These are phyloP conservation scores for Eimeria brunetti DNA, from an alignment of 169 alveolate species.

Conservation along the genomic window DNA sequence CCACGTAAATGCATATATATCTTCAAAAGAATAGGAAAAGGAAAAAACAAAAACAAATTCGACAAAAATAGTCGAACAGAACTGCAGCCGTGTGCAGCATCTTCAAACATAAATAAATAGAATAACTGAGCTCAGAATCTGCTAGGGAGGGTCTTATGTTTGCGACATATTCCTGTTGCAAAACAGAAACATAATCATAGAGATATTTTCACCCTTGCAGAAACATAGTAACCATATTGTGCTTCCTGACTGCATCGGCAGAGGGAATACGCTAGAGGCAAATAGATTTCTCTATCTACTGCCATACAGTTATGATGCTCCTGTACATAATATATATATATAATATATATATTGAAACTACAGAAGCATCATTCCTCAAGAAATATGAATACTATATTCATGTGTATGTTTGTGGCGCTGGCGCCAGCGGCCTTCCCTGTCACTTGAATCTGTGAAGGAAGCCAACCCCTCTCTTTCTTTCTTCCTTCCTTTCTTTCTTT, in stretches of 20 bases:
- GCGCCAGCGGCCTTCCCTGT: too few species aligned
- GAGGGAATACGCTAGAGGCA: not conserved
- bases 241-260: too few species aligned
- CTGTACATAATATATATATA: too few species aligned
- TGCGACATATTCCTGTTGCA: not conserved
- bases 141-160: slow-evolving; percentile 16
- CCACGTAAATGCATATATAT: not conserved
- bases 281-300: not conserved
- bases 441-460: too few species aligned
- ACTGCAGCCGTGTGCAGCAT: not conserved
- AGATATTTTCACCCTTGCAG: not conserved
- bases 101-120: slow-evolving; percentile 49
- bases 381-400: too few species aligned
- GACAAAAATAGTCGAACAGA: slow-evolving; percentile 25
- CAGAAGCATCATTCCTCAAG: too few species aligned
- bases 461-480: too few species aligned
- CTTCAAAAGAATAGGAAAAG: not conserved
- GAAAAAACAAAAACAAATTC: slow-evolving; percentile 22
- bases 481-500: too few species aligned
- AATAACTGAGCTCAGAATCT: not conserved
- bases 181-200: not conserved
- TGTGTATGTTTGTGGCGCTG: not conserved
- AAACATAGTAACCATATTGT: not conserved
- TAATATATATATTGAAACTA: not conserved
- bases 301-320: too few species aligned